phyloP scores from a whole-genome alignment of 1,284 basidiomycete species.

The Ganoderma leucocontextum region DNA sequence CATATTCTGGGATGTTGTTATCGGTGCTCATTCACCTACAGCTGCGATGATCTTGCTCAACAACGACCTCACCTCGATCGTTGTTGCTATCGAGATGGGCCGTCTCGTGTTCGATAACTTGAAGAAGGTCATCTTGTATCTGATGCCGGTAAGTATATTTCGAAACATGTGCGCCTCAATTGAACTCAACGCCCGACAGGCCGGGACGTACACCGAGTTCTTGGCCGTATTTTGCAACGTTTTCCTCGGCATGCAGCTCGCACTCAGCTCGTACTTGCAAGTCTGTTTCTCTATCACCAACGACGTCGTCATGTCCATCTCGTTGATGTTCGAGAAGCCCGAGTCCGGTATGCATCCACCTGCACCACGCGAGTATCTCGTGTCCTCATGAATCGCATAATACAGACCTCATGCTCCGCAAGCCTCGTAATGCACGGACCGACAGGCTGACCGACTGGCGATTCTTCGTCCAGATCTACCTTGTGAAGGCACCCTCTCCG shows the following conservation, averaged over 20 bases:
- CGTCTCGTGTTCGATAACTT: constrained; percentile 77
- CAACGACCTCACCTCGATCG: constrained; percentile 58
- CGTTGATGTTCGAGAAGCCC: constrained; percentile 62
- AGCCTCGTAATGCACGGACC: constrained; percentile 68
- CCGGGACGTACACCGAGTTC: constrained; percentile 65
- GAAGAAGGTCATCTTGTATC: constrained; percentile 59
- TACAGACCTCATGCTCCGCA: constrained; percentile 56
- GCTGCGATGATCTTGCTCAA: constrained; percentile 59
- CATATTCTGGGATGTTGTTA: background rate
- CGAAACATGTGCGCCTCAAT: background rate
- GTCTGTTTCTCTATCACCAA: constrained; percentile 57
- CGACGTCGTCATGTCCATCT: constrained; percentile 58
- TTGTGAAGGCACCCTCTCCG: constrained; percentile 52
- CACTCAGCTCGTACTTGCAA: constrained; percentile 53
- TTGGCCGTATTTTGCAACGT: constrained; percentile 71
- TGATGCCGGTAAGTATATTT: constrained; percentile 51
- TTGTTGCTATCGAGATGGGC: constrained; percentile 59
- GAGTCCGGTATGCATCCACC: constrained; percentile 48
- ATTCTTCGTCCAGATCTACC: constrained; percentile 71
- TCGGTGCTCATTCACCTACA: constrained; percentile 10
- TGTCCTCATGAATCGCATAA: constrained; percentile 24
- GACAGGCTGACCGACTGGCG: constrained; percentile 59
- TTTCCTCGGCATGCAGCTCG: constrained; percentile 52
- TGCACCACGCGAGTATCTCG: background rate
- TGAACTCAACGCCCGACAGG: constrained; percentile 8